Evolutionary conservation across 345 rosid species (phyloP), one percentile per base, ranked within the genome.

Genomic region (Citrus mangshanensis): DNA sequence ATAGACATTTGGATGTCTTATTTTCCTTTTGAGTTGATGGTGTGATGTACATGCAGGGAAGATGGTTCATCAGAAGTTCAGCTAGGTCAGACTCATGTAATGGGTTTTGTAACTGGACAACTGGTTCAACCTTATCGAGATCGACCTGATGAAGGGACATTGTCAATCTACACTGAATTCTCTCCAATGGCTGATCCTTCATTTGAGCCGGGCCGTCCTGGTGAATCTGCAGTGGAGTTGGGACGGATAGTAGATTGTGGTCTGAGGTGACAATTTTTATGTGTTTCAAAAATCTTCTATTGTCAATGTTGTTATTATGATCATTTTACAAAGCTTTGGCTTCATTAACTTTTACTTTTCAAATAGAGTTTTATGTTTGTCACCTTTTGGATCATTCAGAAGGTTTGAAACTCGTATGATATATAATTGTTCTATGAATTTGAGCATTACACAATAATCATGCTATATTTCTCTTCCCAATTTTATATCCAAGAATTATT

Each of bases 111-210:
- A 75, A 91, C 99, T 70, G 83, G 92, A 78, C 94, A 93, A 72
- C 84, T 95, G 70, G 94, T 93, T 79, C 95, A 93, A 70, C 99
- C 99, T 12, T 96, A 89, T 81, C 78, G 88, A 61, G 98, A 96
- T 73, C 86, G 98, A 55, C 97, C 93, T 25, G 93, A 88, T 59
- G 99, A 96, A 86, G 99, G 98, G 28, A 16, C 89, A 2, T 88
- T 96, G 19, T 88, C 95, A 24, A 88, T 96, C 74, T 96, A 87
- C 70, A 92, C 95, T 0, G 99, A 96, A 46, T 91, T 94, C 84
- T 94, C 98, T 68, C 97, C 97, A 4, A 94, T 96, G 97, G 97
- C 97, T 74, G 98, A 94, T 86, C 97, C 97, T 46, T 91, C 93
- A 4, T 96, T 94, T 75, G 98, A 96, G 85, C 89, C 95, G 4